A percentile compares a stretch with the other conserved stretches of the same genome.
Conservation (phyloP, 2,329 filamentous ascomycete species). For the Talaromyces sp. region DNA sequence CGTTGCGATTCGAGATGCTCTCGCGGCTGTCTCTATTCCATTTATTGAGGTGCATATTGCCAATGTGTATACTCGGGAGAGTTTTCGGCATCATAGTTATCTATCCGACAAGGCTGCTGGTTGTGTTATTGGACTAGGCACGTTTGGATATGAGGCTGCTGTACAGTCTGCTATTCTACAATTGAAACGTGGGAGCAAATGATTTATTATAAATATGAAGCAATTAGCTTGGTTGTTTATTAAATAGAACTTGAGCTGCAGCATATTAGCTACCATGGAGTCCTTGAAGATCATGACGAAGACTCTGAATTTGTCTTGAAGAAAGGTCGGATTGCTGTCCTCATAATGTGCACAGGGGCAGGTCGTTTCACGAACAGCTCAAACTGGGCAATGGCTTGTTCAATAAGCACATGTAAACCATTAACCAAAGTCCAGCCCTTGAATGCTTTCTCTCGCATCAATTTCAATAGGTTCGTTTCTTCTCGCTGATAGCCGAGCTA, state of each 20-base stretch:
- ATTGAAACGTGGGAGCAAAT: too few relatives aligned
- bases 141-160: slow-evolving; percentile 58
- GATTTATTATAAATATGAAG: too few relatives aligned
- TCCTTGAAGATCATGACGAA: not conserved
- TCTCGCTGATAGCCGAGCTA: slow-evolving; percentile 3
- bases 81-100: slow-evolving; percentile 65
- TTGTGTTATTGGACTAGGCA: slow-evolving; percentile 66
- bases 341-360: slow-evolving; percentile 23
- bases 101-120: slow-evolving; percentile 71
- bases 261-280: not conserved
- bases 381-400: slow-evolving; percentile 37
- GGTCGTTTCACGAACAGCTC: slow-evolving; percentile 36
- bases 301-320: not conserved
- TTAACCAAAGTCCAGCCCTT: slow-evolving; percentile 35
- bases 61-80: slow-evolving; percentile 66
- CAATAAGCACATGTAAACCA: slow-evolving; percentile 34
- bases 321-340: not conserved
- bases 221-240: too few relatives aligned
- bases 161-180: slow-evolving; percentile 39
- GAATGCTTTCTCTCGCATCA: slow-evolving; percentile 28
- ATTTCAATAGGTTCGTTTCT: not conserved
- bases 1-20: slow-evolving; percentile 64
- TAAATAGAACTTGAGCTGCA: not conserved
- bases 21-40: slow-evolving; percentile 61
- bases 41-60: slow-evolving; percentile 70